phyloP scores from a whole-genome alignment of 2,329 filamentous ascomycete species.

The Ceratocystis cubensis region DNA sequence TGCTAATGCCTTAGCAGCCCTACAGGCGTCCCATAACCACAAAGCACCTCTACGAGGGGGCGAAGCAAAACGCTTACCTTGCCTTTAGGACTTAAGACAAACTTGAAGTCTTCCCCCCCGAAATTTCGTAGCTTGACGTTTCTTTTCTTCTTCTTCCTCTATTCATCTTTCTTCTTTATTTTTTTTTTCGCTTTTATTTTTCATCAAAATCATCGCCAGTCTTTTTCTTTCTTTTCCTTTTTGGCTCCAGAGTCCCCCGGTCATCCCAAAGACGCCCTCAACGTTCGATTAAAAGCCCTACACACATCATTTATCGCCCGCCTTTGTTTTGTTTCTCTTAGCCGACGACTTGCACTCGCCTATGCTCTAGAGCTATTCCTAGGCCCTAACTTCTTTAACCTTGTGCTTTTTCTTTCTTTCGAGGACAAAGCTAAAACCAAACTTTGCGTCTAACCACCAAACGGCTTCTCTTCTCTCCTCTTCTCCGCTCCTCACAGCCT shows the following conservation, averaged over 20 bases:
- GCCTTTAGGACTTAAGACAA: neutral
- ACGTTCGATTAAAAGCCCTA: neutral
- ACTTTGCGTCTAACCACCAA: neutral
- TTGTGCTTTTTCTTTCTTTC: neutral
- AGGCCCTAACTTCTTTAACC: neutral
- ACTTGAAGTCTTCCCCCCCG: neutral
- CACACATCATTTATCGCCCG: neutral
- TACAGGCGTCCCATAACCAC: neutral
- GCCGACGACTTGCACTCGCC: neutral
- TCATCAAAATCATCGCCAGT: constrained; percentile 2
- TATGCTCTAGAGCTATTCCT: neutral
- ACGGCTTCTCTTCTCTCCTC: neutral
- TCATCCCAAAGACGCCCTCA: neutral
- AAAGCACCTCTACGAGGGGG: neutral
- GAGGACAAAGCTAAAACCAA: neutral
- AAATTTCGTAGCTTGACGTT: neutral
- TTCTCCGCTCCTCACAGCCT: constrained; percentile 10
- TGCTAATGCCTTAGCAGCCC: neutral
- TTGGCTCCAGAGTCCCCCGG: neutral
- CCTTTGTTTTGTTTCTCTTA: neutral
- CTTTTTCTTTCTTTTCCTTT: neutral
- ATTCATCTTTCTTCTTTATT: constrained; percentile 11
- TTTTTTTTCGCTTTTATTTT: constrained; percentile 6
- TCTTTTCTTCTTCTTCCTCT: neutral
- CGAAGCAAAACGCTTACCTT: neutral